These are phyloP conservation scores for Nakazawaea peltata DNA, from an alignment of 805 yeast genomes.

Conservation along the genomic window DNA sequence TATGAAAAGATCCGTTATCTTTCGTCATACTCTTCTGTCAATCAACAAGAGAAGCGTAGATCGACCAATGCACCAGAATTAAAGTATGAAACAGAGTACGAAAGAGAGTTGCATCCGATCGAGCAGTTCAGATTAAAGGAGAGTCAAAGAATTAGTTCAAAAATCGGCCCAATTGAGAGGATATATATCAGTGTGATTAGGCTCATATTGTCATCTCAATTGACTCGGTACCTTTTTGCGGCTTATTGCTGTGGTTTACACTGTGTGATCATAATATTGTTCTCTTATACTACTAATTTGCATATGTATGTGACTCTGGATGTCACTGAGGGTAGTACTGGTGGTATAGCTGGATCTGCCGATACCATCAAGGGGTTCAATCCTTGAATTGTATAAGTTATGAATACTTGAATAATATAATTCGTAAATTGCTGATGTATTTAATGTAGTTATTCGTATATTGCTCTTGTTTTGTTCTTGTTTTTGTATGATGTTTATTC, in stretches of 20 bases:
- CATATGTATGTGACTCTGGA: slow-evolving; percentile 10
- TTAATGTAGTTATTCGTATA: no score
- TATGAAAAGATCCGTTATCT: slow-evolving; percentile 71
- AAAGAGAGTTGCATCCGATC: slow-evolving; percentile 73
- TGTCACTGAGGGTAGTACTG: slow-evolving; percentile 5
- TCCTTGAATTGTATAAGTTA: no score
- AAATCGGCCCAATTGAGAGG: slow-evolving; percentile 71
- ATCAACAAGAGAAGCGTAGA: slow-evolving; percentile 12
- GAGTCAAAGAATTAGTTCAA: slow-evolving; percentile 63
- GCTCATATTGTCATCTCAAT: slow-evolving; percentile 64
- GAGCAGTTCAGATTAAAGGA: slow-evolving; percentile 76
- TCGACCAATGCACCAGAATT: slow-evolving; percentile 33
- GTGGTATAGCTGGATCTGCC: background rate
- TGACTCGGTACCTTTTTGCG: slow-evolving; percentile 65
- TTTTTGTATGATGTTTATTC: no score
- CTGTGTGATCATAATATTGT: slow-evolving; percentile 57
- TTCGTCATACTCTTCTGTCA: slow-evolving; percentile 33
- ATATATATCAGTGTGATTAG: slow-evolving; percentile 66
- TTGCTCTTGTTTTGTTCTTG: no score
- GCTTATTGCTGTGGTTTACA: slow-evolving; percentile 72
- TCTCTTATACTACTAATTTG: slow-evolving; percentile 28
- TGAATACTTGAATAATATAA: no score
- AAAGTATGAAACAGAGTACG: slow-evolving; percentile 57
- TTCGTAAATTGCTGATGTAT: no score
- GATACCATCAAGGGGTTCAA: no score